phyloP scores from a whole-genome alignment of 306 rosid genomes.

The Malus orientalis region DNA sequence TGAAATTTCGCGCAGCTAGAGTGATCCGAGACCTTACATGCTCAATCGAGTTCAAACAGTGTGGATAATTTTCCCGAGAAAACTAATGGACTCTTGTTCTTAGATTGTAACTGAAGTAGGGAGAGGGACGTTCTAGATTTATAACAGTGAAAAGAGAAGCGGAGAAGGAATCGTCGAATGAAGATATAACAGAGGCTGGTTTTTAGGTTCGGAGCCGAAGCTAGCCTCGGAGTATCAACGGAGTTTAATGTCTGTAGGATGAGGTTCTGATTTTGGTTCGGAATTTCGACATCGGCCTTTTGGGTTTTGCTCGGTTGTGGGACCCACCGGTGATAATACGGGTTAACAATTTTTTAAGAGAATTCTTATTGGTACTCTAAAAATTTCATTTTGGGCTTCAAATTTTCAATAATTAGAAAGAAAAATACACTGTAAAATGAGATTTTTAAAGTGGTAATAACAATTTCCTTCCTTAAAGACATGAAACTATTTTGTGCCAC shows the following conservation, averaged over 20 bases:
- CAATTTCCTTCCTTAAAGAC: not conserved
- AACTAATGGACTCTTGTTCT: conserved; percentile 6
- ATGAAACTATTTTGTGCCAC: not conserved
- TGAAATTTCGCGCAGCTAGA: not conserved
- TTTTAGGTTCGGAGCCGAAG: not conserved
- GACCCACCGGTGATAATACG: no score
- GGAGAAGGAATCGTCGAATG: not conserved
- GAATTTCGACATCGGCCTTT: no score
- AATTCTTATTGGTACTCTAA: no score
- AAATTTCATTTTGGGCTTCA: no score
- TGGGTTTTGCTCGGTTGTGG: no score
- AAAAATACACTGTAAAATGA: fast-evolving
- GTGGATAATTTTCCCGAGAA: not conserved
- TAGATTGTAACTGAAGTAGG: conserved; percentile 31
- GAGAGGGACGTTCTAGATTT: not conserved
- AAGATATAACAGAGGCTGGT: not conserved
- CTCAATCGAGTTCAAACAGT: not conserved
- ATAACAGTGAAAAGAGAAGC: conserved; percentile 1
- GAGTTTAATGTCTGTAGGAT: no score
- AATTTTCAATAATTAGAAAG: no score
- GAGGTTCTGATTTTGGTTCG: no score
- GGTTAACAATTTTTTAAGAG: no score
- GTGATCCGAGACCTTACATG: conserved; percentile 15
- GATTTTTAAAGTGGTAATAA: no score
- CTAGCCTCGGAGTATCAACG: not conserved